Conservation (phyloP, 164 flowering plant species). For the Houttuynia cordata region DNA sequence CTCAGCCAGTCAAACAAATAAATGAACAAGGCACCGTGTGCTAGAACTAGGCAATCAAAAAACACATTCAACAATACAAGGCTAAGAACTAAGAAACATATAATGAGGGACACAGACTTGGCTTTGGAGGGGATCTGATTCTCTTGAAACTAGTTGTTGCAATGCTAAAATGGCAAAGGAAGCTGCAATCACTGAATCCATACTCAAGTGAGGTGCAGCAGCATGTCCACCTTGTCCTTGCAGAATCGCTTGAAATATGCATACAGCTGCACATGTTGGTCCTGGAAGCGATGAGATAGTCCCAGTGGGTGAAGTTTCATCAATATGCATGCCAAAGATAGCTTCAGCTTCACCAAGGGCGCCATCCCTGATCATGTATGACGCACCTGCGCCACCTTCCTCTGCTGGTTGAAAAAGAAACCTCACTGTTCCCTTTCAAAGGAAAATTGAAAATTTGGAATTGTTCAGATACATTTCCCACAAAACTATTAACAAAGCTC, state of each 20-base stretch:
- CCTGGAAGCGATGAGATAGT: slow-evolving; percentile 43
- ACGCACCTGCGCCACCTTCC: slow-evolving; percentile 87
- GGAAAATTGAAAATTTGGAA: background rate
- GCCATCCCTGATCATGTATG: slow-evolving; percentile 68
- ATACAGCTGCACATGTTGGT: slow-evolving; percentile 48
- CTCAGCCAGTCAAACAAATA: background rate
- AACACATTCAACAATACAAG: too few relatives aligned
- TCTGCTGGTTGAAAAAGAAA: slow-evolving; percentile 89
- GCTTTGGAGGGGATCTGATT: slow-evolving; percentile 60
- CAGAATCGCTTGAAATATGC: slow-evolving; percentile 49
- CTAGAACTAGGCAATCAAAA: too few relatives aligned
- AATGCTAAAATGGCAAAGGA: slow-evolving; percentile 58
- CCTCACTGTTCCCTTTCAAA: slow-evolving; percentile 61
- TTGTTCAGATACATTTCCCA: background rate
- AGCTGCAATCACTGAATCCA: slow-evolving; percentile 61
- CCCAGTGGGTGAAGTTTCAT: slow-evolving; percentile 37
- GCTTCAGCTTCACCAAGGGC: slow-evolving; percentile 70
- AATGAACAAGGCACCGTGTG: background rate
- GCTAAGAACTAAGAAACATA: too few relatives aligned
- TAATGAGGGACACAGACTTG: slow-evolving; percentile 29
- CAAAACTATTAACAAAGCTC: slow-evolving; percentile 3
- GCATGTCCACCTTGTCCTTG: slow-evolving; percentile 66
- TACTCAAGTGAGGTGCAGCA: slow-evolving; percentile 39
- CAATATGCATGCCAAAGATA: slow-evolving; percentile 69
- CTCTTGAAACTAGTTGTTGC: slow-evolving; percentile 76